Evolutionary conservation across 2,329 filamentous ascomycete species (phyloP).

Genomic region (Clonostachys sp.): DNA sequence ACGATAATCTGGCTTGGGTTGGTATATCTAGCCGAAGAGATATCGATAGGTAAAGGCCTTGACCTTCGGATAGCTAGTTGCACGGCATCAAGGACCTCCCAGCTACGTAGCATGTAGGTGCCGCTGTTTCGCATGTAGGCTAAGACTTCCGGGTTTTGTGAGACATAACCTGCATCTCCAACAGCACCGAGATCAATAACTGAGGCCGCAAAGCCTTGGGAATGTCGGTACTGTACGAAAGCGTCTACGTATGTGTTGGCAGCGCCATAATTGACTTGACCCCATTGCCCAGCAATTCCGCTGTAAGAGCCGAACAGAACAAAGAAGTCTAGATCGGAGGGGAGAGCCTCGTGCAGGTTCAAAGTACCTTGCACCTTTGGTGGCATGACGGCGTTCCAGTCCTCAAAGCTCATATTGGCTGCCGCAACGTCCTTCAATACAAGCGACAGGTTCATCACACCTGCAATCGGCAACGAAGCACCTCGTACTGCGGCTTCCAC

Average conservation of each 20-base stretch:
- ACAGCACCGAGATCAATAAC: background rate
- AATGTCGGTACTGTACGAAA: conserved; percentile 16
- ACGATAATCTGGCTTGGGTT: background rate
- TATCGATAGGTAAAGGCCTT: background rate
- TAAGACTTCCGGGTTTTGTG: background rate
- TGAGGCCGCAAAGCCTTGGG: background rate
- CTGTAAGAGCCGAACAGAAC: conserved; percentile 19
- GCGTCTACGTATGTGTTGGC: conserved; percentile 29
- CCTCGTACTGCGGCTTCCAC: conserved; percentile 14
- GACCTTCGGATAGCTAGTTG: no score
- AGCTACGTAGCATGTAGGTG: background rate
- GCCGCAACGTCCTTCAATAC: conserved; percentile 13
- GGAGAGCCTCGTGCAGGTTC: conserved; percentile 20
- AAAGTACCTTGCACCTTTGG: conserved; percentile 27
- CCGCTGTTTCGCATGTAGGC: background rate
- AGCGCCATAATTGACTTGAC: conserved; percentile 29
- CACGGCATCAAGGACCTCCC: background rate
- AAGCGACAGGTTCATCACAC: conserved; percentile 34
- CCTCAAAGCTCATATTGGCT: conserved; percentile 21
- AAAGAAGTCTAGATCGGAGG: conserved; percentile 23
- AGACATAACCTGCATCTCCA: background rate
- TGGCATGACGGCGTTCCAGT: conserved; percentile 14
- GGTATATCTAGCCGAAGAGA: background rate
- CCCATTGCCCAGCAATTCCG: conserved; percentile 17
- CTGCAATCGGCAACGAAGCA: conserved; percentile 21